Base-by-base conservation (phyloP, 1,139 yeast species). In the Barnettozyma hawaiiensis region DNA sequence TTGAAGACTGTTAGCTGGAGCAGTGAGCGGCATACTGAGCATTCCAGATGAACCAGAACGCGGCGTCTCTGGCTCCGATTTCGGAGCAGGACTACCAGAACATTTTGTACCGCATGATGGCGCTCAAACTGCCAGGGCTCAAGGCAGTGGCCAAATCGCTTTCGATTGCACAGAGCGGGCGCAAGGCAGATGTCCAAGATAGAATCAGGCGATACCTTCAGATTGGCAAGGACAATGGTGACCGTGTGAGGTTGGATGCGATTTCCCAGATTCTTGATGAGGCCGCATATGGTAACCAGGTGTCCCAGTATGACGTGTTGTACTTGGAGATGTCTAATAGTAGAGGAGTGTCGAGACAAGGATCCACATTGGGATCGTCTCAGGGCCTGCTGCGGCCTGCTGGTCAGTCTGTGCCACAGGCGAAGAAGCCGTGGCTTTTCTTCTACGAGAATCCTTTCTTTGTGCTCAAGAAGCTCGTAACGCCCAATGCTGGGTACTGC, bases 401-500 rank as follows among this genome's bases (percentile, higher is more conserved):
- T 7, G 33, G 21, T 11, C 33, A 18, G 33, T 14, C 14, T 4
- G 22, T 18, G 8, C 15, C 33, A 8, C 42, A 38, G 11, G 9
- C 23, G 6, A 54, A 47, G 28, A 53, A 53, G 21, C 74, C 74
- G 36, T 61, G 67, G 50, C 49, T 76, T 5, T 69, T 70, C 48
- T 78, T 78, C 60, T 61, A 63, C 37, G 70, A 65, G 31, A 70
- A 73, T 36, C 82, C 82, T 2, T 81, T 80, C 57, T 81, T 69
- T 55, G 60, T 57, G 10, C 58, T 76, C 29, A 67, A 67, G 40
- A 60, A 73, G 39, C 55, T 70, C 31, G 59, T 79, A 3, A 70
- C 70, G 28, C 72, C 69, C 12, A 64, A 71, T 28, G 80, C 82
- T 5, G 68, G 67, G 21, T 51, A 64, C 21, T 68, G 71, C 8